These are phyloP conservation scores for Corymbia maculata DNA, from an alignment of 345 rosid genomes.

Conservation along the genomic window DNA sequence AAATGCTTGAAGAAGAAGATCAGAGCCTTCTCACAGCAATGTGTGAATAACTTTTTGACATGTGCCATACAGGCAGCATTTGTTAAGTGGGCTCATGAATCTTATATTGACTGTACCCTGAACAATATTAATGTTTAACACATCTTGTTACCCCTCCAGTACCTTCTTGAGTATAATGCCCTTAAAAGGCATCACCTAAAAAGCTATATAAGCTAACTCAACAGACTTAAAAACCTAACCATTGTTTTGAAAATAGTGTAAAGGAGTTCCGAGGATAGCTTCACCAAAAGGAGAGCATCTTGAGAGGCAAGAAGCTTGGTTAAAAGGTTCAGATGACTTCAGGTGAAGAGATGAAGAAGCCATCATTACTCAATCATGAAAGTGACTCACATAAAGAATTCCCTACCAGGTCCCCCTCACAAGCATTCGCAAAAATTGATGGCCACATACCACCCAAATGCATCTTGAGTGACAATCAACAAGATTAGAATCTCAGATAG, in stretches of 20 bases:
- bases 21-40: neutral
- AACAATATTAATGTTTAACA: neutral
- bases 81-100: neutral
- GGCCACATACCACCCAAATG: neutral
- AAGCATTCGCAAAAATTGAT: neutral
- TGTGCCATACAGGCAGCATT: neutral
- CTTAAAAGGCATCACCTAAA: neutral
- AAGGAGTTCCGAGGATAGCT: neutral
- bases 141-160: neutral
- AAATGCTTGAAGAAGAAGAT: neutral
- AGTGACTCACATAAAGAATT: neutral
- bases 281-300: neutral
- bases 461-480: neutral
- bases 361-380: neutral
- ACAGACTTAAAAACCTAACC: neutral
- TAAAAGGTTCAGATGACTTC: neutral
- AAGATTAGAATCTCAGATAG: neutral
- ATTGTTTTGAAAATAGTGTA: neutral
- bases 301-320: neutral
- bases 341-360: neutral
- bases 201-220: neutral
- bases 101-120: neutral
- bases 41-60: neutral
- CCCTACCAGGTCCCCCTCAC: neutral
- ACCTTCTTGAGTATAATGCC: neutral